phyloP scores from a whole-genome alignment of 352 stramenopile genomes.

The Phytophthora agathidicida region DNA sequence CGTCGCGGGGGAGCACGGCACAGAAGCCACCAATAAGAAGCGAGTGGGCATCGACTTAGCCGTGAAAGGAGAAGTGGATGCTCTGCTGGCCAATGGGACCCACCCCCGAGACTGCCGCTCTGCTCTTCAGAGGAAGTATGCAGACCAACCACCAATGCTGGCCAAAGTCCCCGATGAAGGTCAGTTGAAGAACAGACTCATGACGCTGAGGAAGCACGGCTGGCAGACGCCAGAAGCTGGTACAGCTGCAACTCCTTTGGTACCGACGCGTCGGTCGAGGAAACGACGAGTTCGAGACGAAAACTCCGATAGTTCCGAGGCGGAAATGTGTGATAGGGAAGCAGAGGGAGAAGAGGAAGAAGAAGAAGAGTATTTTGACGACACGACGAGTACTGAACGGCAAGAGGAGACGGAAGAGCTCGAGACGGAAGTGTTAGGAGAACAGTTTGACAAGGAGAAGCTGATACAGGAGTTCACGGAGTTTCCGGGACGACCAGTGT shows the following conservation, averaged over 20 bases:
- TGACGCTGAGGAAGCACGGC: conserved; percentile 22
- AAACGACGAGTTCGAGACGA: conserved; percentile 4
- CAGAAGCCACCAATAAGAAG: conserved; percentile 13
- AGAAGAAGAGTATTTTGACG: background rate
- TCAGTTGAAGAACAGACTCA: conserved; percentile 19
- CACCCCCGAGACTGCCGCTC: conserved; percentile 11
- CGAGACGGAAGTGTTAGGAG: conserved; percentile 2
- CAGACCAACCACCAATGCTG: conserved; percentile 15
- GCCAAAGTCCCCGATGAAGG: conserved; percentile 23
- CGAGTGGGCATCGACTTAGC: conserved; percentile 18
- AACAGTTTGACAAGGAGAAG: conserved; percentile 21
- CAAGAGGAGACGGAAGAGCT: background rate
- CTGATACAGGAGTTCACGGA: conserved; percentile 30
- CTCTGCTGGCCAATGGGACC: conserved; percentile 6
- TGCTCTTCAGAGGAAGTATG: conserved; percentile 21
- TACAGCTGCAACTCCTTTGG: background rate
- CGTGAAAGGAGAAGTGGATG: conserved; percentile 28
- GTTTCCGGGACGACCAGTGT: conserved; percentile 26
- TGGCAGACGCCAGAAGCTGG: background rate
- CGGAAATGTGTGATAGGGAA: background rate
- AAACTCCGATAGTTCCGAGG: background rate
- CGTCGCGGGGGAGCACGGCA: conserved; percentile 12
- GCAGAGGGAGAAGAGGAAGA: conserved; percentile 1
- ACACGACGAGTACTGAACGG: background rate
- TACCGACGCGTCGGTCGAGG: background rate